Base-by-base conservation (phyloP, 805 yeast genomes). In the Candida schatavii region DNA sequence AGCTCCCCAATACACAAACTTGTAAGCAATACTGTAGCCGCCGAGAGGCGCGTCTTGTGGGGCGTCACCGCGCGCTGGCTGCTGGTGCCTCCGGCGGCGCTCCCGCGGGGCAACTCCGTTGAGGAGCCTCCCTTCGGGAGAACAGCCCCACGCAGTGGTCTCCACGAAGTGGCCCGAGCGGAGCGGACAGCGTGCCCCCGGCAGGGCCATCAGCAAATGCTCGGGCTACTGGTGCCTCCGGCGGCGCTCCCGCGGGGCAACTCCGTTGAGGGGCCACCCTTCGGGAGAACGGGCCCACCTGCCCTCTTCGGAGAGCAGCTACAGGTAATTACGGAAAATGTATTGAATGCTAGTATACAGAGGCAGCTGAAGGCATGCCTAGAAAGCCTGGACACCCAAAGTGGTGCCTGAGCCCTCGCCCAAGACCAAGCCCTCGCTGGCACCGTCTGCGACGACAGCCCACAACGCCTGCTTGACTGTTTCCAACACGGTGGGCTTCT, bases 381-480 rank as follows among this genome's bases (percentile, higher is more conserved):
- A 68, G 71, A 81, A 60, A 47, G 74, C 62, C 40, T 88, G 89
- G 23, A 83, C 80, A 32, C 96, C 97, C 49, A 89, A 64, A 10
- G 95, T 84, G 26, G 97, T 89, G 44, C 96, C 96, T 56, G 81
- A 79, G 29, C 88, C 86, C 20, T 71, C 62, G 21, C 68, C 61
- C 35, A 72, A 59, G 25, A 69, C 63, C 45, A 78, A 63, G 15
- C 73, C 72, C 26, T 68, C 68, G 29, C 73, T 61, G 3, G 77
- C 68, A 23, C 70, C 65, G 56, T 81, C 85, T 42, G 80, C 86
- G 30, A 84, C 72, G n/a, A 80, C 83, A 2, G 77, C 70, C 88
- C 90, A 84, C 26, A 85, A 72, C 5, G 88, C 85, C 34, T 74
- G 74, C 64, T 83, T 81, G 39, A 83, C 74, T 44, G 72, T 56